Evolutionary conservation across 148 eudicot genomes (phyloP).

Genomic region (Amaranthus palmeri): DNA sequence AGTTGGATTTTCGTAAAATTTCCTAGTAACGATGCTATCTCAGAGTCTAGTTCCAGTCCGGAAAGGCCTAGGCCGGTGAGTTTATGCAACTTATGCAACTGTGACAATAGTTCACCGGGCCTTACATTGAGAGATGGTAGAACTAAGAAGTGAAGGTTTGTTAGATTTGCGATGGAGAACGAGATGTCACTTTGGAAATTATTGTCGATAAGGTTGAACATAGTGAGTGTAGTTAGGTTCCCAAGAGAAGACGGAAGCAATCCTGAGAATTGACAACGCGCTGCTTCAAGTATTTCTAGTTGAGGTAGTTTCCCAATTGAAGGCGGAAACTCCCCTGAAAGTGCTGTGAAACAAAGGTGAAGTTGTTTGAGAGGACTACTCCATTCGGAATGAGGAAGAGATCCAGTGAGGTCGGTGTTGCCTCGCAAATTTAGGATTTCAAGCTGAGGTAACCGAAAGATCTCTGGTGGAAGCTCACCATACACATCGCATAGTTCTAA

Average conservation of each 20-base stretch:
- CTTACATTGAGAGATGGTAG: not conserved
- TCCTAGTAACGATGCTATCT: conserved; percentile 9
- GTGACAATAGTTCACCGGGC: not conserved
- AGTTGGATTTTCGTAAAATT: conserved; percentile 3
- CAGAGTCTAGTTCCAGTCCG: not conserved
- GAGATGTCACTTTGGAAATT: conserved; percentile 17
- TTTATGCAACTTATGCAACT: conserved; percentile 11
- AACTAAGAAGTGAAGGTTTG: not conserved
- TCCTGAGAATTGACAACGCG: conserved; percentile 17
- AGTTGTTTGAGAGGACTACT: conserved; percentile 12
- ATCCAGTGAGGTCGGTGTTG: conserved; percentile 21
- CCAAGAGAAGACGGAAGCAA: conserved; percentile 18
- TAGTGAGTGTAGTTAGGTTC: conserved; percentile 21
- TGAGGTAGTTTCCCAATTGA: conserved; percentile 27
- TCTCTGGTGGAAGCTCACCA: conserved; percentile 22
- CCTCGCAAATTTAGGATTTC: conserved; percentile 10
- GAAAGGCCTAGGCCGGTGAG: not conserved
- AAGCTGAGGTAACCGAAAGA: conserved; percentile 34
- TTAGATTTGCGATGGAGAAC: conserved; percentile 17
- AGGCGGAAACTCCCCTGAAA: conserved; percentile 29
- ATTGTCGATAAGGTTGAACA: conserved; percentile 8
- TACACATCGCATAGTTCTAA: conserved; percentile 15
- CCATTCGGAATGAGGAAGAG: conserved; percentile 27
- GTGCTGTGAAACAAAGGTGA: not conserved
- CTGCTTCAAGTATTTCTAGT: conserved; percentile 4